Evolutionary conservation across 768 basidiomycete species (phyloP), one percentile per base, ranked within the genome.

Genomic region (Phaeotremella skinneri): DNA sequence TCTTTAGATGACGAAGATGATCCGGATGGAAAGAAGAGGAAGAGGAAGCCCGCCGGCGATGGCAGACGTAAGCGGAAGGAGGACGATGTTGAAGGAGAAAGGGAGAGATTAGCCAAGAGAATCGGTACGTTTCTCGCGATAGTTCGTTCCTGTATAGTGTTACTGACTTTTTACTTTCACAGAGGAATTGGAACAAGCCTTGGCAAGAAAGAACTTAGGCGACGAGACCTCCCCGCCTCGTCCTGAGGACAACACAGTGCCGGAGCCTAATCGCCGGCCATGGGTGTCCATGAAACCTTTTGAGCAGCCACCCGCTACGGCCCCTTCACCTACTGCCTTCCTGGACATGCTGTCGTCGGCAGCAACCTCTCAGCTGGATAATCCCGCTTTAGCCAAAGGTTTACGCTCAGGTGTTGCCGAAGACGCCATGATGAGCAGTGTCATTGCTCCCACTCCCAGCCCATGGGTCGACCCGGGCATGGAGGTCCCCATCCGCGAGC

Each of bases 271-370:
- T 37, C 4, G n/a, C n/a, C 51, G 51, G 9, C 51, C 20, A 13
- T 37, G 43, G 43, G 21, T 21, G 21, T 45, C 43, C 13, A 45
- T 45, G 43, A 45, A 23, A 45, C 20, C 43, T 7, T 13, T 45
- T 13, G 29, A 30, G 14, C 30, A 31, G 29, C 32, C 49, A 9
- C 5, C 16, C 14, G 29, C 37, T 9, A 49, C 45, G 23, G 66
- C 66, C 4, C 56, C 60, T 11, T 73, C 72, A 2, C 69, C 72
- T 3, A 73, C 67, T 30, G 54, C 69, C 2, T 71, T 73, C 48
- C 67, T 73, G 27, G 72, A 73, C 11, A 69, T 73, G 63, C 63
- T 73, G 4, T 73, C 71, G 0, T 64, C 72, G 17, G 61, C 72
- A 5, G 72, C 72, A 7, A 59, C 62, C 1, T 60, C 56, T 4